Conservation (phyloP, 306 rosid species). For the Fagus sylvatica region DNA sequence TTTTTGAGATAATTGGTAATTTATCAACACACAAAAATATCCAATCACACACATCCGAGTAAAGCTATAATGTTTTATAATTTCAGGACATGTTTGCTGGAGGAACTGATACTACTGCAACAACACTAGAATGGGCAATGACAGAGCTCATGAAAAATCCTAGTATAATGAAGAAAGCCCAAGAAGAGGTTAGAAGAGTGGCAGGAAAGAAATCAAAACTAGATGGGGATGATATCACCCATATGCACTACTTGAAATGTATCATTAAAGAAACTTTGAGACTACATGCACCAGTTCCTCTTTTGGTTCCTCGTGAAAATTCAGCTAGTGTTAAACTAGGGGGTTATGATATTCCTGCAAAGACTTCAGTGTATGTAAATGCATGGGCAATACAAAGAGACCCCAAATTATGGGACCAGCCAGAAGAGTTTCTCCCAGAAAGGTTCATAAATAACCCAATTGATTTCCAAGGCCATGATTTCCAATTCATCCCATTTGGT, state of each 20-base stretch:
- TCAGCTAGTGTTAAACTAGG: background rate
- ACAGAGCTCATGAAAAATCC: slow-evolving; percentile 32
- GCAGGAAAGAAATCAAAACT: slow-evolving; percentile 20
- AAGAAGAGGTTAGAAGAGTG: slow-evolving; percentile 35
- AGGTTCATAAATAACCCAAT: slow-evolving; percentile 12
- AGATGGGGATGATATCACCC: slow-evolving; percentile 6
- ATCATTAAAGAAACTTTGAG: slow-evolving; percentile 37
- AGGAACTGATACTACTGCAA: slow-evolving; percentile 13
- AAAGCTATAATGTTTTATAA: background rate
- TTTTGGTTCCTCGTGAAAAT: slow-evolving; percentile 27
- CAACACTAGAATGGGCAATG: slow-evolving; percentile 35
- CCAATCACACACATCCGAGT: background rate
- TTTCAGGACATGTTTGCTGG: slow-evolving; percentile 35
- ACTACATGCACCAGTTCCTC: slow-evolving; percentile 36
- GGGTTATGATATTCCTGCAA: slow-evolving; percentile 17
- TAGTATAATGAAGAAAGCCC: slow-evolving; percentile 31
- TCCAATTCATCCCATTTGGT: background rate
- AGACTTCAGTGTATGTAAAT: slow-evolving; percentile 26
- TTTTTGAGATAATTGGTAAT: no score
- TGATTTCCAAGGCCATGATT: slow-evolving; percentile 26
- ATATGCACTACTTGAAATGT: slow-evolving; percentile 38
- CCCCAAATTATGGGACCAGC: slow-evolving; percentile 24
- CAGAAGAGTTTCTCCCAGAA: slow-evolving; percentile 31
- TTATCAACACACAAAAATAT: no score
- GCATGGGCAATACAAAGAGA: slow-evolving; percentile 36